A percentile compares a stretch with the other conserved stretches of the same genome.
phyloP scores from a whole-genome alignment of 1,284 basidiomycete species.

The Pyrrhoderma lamaoense region DNA sequence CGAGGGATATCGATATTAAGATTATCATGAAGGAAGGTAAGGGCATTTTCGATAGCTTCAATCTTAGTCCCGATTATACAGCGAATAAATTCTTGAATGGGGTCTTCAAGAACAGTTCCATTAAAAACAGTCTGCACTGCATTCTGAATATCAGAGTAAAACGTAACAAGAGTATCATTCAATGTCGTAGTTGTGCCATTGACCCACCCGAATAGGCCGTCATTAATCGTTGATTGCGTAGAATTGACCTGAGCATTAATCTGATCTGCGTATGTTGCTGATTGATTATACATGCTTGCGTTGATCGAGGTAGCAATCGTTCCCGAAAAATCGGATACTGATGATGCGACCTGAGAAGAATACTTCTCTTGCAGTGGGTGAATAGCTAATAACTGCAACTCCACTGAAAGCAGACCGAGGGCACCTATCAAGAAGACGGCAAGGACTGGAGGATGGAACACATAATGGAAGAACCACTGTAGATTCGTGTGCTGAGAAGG shows the following conservation, averaged over 20 bases:
- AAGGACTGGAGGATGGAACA: slow-evolving; percentile 85
- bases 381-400: slow-evolving; percentile 78
- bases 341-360: slow-evolving; percentile 47
- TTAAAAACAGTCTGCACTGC: slow-evolving; percentile 70
- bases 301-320: slow-evolving; percentile 76
- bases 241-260: slow-evolving; percentile 67
- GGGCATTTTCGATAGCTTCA: slow-evolving; percentile 73
- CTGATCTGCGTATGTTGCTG: slow-evolving; percentile 62
- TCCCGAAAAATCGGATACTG: slow-evolving; percentile 59
- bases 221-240: slow-evolving; percentile 73
- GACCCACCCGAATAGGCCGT: slow-evolving; percentile 90
- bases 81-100: slow-evolving; percentile 80
- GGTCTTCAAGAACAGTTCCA: slow-evolving; percentile 71
- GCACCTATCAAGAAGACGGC: slow-evolving; percentile 86
- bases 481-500: slow-evolving; percentile 57
- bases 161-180: slow-evolving; percentile 70
- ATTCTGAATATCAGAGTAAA: slow-evolving; percentile 69
- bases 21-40: slow-evolving; percentile 90
- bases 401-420: slow-evolving; percentile 82
- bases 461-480: slow-evolving; percentile 81
- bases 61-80: slow-evolving; percentile 91
- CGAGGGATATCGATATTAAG: slow-evolving; percentile 71
- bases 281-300: slow-evolving; percentile 72
- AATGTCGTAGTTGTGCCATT: slow-evolving; percentile 85
- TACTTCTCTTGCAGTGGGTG: slow-evolving; percentile 63